Evolutionary conservation across 2,329 filamentous ascomycete genomes (phyloP).

Genomic region (Aspergillus vadensis): DNA sequence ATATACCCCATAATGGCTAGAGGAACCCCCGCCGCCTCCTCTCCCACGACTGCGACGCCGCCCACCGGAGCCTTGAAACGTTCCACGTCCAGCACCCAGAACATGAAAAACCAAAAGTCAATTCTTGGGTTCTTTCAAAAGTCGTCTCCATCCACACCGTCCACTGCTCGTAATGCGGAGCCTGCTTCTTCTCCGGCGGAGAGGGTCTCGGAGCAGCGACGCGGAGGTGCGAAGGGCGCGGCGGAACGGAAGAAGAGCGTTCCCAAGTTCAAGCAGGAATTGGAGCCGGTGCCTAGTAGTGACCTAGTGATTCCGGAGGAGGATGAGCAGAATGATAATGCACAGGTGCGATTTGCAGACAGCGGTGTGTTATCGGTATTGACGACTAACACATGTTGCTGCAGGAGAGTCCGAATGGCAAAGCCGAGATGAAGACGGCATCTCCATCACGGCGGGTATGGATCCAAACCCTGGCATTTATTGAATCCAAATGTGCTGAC

Average conservation of each 20-base stretch:
- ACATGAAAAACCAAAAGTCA: conserved; percentile 65
- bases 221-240: conserved; percentile 33
- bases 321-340: conserved; percentile 42
- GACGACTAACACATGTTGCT: neutral
- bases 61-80: conserved; percentile 42
- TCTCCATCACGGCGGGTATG: conserved; percentile 80
- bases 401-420: conserved; percentile 48
- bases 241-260: conserved; percentile 50
- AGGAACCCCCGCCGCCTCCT: conserved; percentile 38
- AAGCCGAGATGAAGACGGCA: conserved; percentile 51
- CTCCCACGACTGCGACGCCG: conserved; percentile 39
- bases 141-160: conserved; percentile 51
- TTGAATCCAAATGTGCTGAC: neutral
- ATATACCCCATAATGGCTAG: conserved; percentile 38
- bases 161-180: conserved; percentile 31
- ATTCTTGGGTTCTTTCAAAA: conserved; percentile 80
- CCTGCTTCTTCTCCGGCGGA: conserved; percentile 42
- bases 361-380: conserved; percentile 18
- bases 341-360: conserved; percentile 41
- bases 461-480: conserved; percentile 13
- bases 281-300: conserved; percentile 80
- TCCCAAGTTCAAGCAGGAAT: conserved; percentile 48
- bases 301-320: conserved; percentile 71
- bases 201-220: conserved; percentile 34
- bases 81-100: conserved; percentile 44